Evolutionary conservation across 208 protist species (phyloP), one percentile per base, ranked within the genome.

Genomic region (Trypanosoma melophagium): DNA sequence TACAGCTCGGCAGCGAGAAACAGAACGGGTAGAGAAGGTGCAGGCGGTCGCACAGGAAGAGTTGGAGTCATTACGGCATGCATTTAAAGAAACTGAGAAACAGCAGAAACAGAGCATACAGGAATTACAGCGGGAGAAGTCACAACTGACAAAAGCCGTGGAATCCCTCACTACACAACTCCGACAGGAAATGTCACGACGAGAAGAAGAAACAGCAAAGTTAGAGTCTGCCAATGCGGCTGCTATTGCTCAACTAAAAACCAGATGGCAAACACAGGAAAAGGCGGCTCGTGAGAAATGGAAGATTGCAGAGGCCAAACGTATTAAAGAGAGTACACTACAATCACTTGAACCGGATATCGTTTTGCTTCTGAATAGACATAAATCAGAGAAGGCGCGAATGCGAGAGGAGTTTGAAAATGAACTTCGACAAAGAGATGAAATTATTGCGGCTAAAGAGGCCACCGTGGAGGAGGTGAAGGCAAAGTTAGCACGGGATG

Each of bases 261-360:
- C 67, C 28, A 81, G 84, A 54, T 89, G 80, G 83, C 81, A 87
- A 25, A 81, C 84, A n/a, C 84, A 89, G 74, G 92, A 97, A 65
- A 94, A 86, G 61, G 75, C 72, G 13, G 74, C 66, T 31, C 76
- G 92, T 1, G 90, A 94, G 54, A 87, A 89, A 73, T 97, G 92
- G 90, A 80, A 82, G 47, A 72, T 92, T 47, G 80, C 79, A 2
- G 90, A 97, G 80, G 87, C 88, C 17, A 94, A 90, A 67, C 79
- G 84, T 24, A 97, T 97, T 66, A 97, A 97, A 71, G 84, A 92
- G 61, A 89, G 78, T 24, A 95, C 92, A 24, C 69, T 97, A 55
- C 91, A 96, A 76, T 91, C 92, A 13, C 79, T 97, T 12, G 88
- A 97, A 74, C 92, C 92, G 8, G 92, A 97, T 57, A 97, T 97